phyloP scores from a whole-genome alignment of 148 eudicot genomes.

The Silene uniflora region DNA sequence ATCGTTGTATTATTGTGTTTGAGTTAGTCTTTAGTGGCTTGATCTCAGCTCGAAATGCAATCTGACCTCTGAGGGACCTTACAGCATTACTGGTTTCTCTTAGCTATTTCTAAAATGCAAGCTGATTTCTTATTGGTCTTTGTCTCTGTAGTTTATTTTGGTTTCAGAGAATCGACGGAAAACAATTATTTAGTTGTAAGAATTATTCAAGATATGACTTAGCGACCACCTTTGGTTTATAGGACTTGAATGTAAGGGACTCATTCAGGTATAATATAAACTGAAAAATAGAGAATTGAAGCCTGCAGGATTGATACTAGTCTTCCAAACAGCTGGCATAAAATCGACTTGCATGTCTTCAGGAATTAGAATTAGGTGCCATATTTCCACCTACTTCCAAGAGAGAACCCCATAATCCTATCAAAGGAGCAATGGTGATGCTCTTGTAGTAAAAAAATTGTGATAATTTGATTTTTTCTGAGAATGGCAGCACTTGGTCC shows the following conservation, averaged over 20 bases:
- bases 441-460: background rate
- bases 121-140: background rate
- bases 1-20: background rate
- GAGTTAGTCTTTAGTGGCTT: background rate
- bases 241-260: constrained; percentile 1
- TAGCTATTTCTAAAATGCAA: constrained; percentile 13
- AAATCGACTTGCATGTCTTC: constrained; percentile 9
- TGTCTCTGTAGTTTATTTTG: background rate
- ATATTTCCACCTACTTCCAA: background rate
- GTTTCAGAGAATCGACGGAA: background rate
- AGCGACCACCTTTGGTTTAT: constrained; percentile 28
- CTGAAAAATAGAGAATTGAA: background rate
- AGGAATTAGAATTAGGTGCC: background rate
- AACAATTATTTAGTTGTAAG: constrained; percentile 3
- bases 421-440: background rate
- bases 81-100: constrained; percentile 13
- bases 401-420: background rate
- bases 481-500: constrained; percentile 10
- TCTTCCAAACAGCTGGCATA: constrained; percentile 4
- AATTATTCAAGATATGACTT: constrained; percentile 23
- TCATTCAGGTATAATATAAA: background rate
- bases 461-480: background rate
- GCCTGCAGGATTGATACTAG: constrained; percentile 19
- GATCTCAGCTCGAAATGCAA: background rate
- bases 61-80: background rate